Conservation (phyloP, 2,329 filamentous ascomycete species). For the Colletotrichum kahawae region DNA sequence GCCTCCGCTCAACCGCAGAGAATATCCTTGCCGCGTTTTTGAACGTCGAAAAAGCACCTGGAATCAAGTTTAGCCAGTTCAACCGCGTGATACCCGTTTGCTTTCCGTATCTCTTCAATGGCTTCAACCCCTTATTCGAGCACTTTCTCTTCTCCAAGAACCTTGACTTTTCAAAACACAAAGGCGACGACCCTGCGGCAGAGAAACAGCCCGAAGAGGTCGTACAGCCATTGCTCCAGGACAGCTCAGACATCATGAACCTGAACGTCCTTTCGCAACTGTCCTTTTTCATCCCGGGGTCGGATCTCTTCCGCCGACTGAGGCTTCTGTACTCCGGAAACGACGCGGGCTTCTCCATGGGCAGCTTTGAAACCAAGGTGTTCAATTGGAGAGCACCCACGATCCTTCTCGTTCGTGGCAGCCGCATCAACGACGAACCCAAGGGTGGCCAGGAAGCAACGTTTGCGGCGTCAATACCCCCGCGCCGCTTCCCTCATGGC, state of each 20-base stretch:
- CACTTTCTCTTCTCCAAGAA: conserved; percentile 78
- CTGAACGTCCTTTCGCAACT: conserved; percentile 70
- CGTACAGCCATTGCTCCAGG: conserved; percentile 55
- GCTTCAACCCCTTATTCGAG: conserved; percentile 73
- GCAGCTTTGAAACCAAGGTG: conserved; percentile 75
- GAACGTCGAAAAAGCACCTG: conserved; percentile 66
- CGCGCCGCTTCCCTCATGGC: conserved; percentile 62
- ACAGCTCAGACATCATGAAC: conserved; percentile 66
- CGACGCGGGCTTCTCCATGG: conserved; percentile 77
- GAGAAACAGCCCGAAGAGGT: conserved; percentile 26
- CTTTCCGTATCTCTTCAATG: conserved; percentile 70
- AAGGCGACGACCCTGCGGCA: conserved; percentile 29
- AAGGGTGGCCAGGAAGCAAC: conserved; percentile 56
- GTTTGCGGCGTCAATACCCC: conserved; percentile 67
- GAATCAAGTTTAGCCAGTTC: conserved; percentile 67
- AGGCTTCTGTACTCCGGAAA: conserved; percentile 73
- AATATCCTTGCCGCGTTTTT: conserved; percentile 70
- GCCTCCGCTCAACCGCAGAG: conserved; percentile 66
- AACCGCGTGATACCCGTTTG: conserved; percentile 62
- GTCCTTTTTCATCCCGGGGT: conserved; percentile 73
- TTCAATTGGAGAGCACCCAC: conserved; percentile 81
- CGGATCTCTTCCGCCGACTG: conserved; percentile 68
- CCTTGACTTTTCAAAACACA: conserved; percentile 66
- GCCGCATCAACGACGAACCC: conserved; percentile 53
- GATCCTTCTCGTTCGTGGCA: conserved; percentile 72